A percentile compares a stretch with the other conserved stretches of the same genome.
Evolutionary conservation across 176 grass and related monocot species (phyloP).

Genomic region (Musa schizocarpa): DNA sequence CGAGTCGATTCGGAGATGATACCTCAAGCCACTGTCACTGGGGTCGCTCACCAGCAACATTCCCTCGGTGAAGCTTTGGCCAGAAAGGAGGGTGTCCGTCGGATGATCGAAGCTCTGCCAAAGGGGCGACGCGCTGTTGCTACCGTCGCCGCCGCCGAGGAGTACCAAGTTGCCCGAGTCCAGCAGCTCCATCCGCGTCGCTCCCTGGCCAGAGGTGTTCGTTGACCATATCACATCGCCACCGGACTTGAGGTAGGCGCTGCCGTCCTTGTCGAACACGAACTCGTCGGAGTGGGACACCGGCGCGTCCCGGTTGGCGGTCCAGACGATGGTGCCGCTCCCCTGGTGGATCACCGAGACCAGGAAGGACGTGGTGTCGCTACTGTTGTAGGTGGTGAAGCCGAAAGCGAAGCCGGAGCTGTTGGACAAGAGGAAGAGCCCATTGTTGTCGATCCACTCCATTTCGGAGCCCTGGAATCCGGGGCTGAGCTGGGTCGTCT

Average conservation of each 20-base stretch:
- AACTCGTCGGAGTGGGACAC: slow-evolving; percentile 56
- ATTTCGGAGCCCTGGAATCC: slow-evolving; percentile 57
- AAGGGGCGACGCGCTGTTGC: slow-evolving; percentile 35
- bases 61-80: slow-evolving; percentile 56
- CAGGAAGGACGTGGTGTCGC: slow-evolving; percentile 49
- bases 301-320: slow-evolving; percentile 48
- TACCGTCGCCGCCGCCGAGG: slow-evolving; percentile 33
- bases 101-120: slow-evolving; percentile 94
- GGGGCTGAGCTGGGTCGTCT: slow-evolving; percentile 35
- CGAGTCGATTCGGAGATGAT: slow-evolving; percentile 57
- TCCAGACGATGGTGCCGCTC: slow-evolving; percentile 50
- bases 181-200: slow-evolving; percentile 48
- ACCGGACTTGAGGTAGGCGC: slow-evolving; percentile 55
- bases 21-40: slow-evolving; percentile 40
- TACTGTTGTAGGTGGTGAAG: slow-evolving; percentile 32
- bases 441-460: slow-evolving; percentile 68
- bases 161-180: slow-evolving; percentile 71
- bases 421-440: slow-evolving; percentile 69
- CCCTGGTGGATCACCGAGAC: slow-evolving; percentile 42
- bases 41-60: slow-evolving; percentile 53
- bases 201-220: slow-evolving; percentile 40
- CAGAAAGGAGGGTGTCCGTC: slow-evolving; percentile 67
- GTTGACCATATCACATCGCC: slow-evolving; percentile 44
- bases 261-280: slow-evolving; percentile 55
- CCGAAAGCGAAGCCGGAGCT: slow-evolving; percentile 61